These are phyloP conservation scores for Exophiala sp. DNA, from an alignment of 2,329 filamentous ascomycete species.

Conservation along the genomic window DNA sequence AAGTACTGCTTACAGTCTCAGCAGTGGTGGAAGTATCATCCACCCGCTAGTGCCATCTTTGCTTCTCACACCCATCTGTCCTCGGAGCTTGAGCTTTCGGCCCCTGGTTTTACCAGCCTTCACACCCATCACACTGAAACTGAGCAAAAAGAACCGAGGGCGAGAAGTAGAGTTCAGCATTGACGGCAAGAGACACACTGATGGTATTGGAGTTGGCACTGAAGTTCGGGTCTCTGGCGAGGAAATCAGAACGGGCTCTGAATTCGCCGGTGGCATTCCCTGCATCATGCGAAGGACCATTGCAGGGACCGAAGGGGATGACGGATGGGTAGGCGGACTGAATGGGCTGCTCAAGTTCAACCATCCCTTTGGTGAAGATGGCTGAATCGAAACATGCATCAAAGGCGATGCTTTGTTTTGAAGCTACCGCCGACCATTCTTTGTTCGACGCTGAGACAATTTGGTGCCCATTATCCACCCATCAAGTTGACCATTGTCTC, in stretches of 20 bases:
- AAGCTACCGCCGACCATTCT: background rate
- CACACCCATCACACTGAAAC: constrained; percentile 71
- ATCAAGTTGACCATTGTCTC: too few species aligned
- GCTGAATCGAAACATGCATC: constrained; percentile 11
- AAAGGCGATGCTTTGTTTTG: background rate
- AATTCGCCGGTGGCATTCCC: constrained; percentile 74
- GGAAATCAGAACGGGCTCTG: constrained; percentile 49
- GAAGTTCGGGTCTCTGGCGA: constrained; percentile 88
- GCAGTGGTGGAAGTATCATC: constrained; percentile 84
- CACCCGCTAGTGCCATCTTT: constrained; percentile 86
- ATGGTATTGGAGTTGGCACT: constrained; percentile 65
- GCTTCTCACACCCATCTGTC: constrained; percentile 88
- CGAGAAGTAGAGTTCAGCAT: constrained; percentile 73
- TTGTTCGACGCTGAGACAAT: background rate
- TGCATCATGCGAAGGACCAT: constrained; percentile 69
- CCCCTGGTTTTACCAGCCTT: constrained; percentile 84
- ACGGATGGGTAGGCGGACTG: constrained; percentile 92
- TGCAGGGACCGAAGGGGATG: constrained; percentile 55
- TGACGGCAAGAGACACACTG: constrained; percentile 62
- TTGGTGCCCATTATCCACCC: too few species aligned
- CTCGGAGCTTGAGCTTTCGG: constrained; percentile 83
- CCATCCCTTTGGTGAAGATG: constrained; percentile 77
- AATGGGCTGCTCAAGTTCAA: constrained; percentile 96
- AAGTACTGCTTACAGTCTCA: constrained; percentile 92
- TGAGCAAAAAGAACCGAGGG: constrained; percentile 74